Evolutionary conservation across 176 grass and related monocot genomes (phyloP), one percentile per base, ranked within the genome.

Genomic region (Paspalum vaginatum): DNA sequence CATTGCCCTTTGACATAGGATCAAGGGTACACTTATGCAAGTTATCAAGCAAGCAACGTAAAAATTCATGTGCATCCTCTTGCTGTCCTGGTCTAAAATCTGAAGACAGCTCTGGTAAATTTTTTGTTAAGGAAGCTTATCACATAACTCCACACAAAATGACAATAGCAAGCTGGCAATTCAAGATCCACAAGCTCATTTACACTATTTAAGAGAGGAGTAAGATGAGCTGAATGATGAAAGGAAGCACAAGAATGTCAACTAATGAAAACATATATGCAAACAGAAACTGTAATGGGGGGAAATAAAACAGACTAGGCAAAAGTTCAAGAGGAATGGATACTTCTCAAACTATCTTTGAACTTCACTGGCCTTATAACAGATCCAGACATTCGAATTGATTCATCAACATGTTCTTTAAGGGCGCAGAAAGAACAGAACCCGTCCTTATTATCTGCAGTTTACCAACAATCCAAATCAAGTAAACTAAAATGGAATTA

Each of bases 61-160:
- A 78, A 69, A 92, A 98, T 75, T 98, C 92, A 78, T 98, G 95
- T 9, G 95, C 95, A 79, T 98, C 95, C 64, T 91, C 95, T 92
- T 98, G 90, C 57, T 89, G 81, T 17, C 90, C 92, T 51, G 62
- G 70, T 57, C 68, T 85, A 77, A 94, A 98, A 87, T 91, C 74
- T 61, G 88, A 76, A 41, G 88, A 94, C 85, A 94, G 83, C 87
- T 95, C 95, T 98, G 65, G 43, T 10, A 83, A 91, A 85, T 64
- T 25, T 64, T 25, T 61, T 71, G 81, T 90, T 73, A 89, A 93
- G 90, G 81, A 83, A 79, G 68, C 66, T 21, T 27, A 37, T 70
- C 61, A 41, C 57, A 86, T 39, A 80, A 55, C 63, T 68, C 58
- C n/a, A 54, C 4, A 14, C 17, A 12, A 59, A 83, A 65, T 5